Evolutionary conservation across 2,329 filamentous ascomycete species (phyloP).

Genomic region (Cladosporium phlei): DNA sequence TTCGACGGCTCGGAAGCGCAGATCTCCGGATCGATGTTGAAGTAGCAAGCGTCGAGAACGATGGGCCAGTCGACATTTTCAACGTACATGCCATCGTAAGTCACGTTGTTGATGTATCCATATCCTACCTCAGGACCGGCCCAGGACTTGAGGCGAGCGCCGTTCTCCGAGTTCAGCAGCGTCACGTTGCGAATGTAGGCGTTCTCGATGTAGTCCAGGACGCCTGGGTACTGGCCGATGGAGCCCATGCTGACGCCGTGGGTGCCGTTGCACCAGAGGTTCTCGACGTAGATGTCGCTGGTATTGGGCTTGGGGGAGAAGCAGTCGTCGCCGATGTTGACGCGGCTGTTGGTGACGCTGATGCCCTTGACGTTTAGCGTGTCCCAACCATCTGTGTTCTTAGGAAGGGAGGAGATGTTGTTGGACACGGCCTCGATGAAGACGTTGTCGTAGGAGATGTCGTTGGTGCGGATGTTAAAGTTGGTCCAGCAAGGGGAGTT

Average conservation of each 20-base stretch:
- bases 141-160: constrained; percentile 54
- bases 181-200: constrained; percentile 44
- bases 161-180: constrained; percentile 38
- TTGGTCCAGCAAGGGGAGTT: constrained; percentile 62
- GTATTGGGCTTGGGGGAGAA: constrained; percentile 58
- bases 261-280: constrained; percentile 49
- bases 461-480: constrained; percentile 55
- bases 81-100: constrained; percentile 51
- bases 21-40: constrained; percentile 49
- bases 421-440: constrained; percentile 52
- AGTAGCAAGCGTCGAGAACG: constrained; percentile 60
- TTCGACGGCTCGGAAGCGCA: constrained; percentile 52
- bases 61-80: constrained; percentile 55
- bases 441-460: constrained; percentile 51
- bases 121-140: constrained; percentile 55
- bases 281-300: constrained; percentile 52
- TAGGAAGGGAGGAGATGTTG: constrained; percentile 43
- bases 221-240: constrained; percentile 48
- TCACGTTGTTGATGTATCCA: constrained; percentile 58
- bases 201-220: constrained; percentile 48
- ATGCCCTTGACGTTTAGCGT: constrained; percentile 54
- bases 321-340: constrained; percentile 51
- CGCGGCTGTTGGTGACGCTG: constrained; percentile 34
- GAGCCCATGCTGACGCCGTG: constrained; percentile 49
- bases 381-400: constrained; percentile 62